Base-by-base conservation (phyloP, 73 alveolate genomes). In the Durusdinium trenchii region DNA sequence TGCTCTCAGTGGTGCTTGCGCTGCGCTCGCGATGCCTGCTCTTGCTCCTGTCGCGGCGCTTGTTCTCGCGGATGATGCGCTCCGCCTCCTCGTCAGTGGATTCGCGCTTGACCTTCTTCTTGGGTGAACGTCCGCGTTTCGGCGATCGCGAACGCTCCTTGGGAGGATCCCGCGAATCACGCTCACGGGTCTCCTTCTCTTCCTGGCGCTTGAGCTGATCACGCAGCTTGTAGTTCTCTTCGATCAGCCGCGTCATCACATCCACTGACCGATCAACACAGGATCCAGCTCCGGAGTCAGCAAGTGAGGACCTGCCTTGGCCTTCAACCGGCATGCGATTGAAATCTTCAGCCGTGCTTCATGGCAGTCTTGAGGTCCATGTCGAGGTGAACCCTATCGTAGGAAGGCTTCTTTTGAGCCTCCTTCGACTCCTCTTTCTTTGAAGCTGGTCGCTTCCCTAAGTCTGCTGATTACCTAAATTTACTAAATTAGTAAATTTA, bases 241-340 rank as follows among this genome's bases (percentile, higher is more conserved):
- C 61, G 89, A 35, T 81, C 69, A 81, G 52, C 69, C 91, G 69
- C 91, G 10, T n/a, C 47, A 81, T 50, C 91, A 81, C 91, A 46
- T 50, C 57, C 6, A 81, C 61, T 47, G 91, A 9, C 48, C 61
- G 16, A 46, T 81, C 91, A 26, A 48, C 91, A 47, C 71, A 48
- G 36, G 61, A 78, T 3, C 61, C 89, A 43, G 89, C 40, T 14
- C 89, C 61, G 69, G 61, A 45, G 57, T 81, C 40, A 20, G 67
- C 46, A n/a, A n/a, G n/a, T n/a, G n/a, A n/a, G n/a, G n/a, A n/a
- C n/a, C n/a, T n/a, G n/a, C n/a, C n/a, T n/a, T n/a, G n/a, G n/a
- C n/a, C n/a, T n/a, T n/a, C n/a, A n/a, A n/a, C n/a, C n/a, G n/a
- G n/a, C 46, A 82, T 46, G 14, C 92, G 60, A 40, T 28, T 3